Evolutionary conservation across 108 stramenopile genomes (phyloP).

Genomic region (Mayamaea pseudoterrestris): DNA sequence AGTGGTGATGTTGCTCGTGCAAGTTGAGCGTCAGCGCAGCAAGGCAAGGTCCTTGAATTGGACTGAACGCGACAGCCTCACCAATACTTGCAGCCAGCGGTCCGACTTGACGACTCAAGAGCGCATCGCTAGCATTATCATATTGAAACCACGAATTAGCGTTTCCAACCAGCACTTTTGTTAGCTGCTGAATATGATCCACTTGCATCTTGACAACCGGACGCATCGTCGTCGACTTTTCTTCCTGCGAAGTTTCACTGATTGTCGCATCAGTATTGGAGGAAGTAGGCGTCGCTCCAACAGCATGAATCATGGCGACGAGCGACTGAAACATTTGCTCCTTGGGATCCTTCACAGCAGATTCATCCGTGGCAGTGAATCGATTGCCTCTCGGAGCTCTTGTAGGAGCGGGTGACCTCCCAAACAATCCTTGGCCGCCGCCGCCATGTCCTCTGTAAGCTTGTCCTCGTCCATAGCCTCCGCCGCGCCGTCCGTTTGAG

Average conservation of each 20-base stretch:
- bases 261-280: too few relatives aligned
- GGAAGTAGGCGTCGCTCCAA: too few relatives aligned
- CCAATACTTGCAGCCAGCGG: constrained; percentile 23
- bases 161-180: constrained; percentile 33
- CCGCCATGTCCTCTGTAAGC: constrained; percentile 12
- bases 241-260: neutral
- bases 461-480: constrained; percentile 21
- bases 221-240: constrained; percentile 6
- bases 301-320: too few relatives aligned
- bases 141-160: neutral
- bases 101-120: constrained; percentile 17
- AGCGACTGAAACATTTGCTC: too few relatives aligned
- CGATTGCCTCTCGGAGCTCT: constrained; percentile 34
- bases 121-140: constrained; percentile 5
- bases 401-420: constrained; percentile 17
- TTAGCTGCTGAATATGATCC: constrained; percentile 48
- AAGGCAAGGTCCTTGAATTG: constrained; percentile 66
- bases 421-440: constrained; percentile 7
- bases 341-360: constrained; percentile 49
- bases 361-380: constrained; percentile 17
- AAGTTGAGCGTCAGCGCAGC: constrained; percentile 68
- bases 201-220: constrained; percentile 13
- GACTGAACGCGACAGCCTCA: constrained; percentile 35
- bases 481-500: neutral
- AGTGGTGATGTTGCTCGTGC: constrained; percentile 16